These are phyloP conservation scores for Diplodia scrobiculata DNA, from an alignment of 2,329 filamentous ascomycete genomes.

Conservation along the genomic window DNA sequence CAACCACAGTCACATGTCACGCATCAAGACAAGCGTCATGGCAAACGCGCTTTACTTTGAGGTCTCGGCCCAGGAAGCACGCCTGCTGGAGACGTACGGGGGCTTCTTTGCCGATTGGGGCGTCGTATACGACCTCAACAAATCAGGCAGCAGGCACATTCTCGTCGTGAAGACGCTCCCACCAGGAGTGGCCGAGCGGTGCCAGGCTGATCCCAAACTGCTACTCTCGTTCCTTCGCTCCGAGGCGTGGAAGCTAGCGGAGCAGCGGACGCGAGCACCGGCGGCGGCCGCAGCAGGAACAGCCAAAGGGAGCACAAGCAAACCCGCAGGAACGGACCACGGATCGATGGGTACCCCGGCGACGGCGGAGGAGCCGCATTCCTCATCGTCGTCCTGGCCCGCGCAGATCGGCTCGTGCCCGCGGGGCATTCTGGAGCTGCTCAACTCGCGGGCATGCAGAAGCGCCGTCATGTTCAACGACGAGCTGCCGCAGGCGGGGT, in stretches of 20 bases:
- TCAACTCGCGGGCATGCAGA: conserved; percentile 75
- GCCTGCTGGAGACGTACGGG: conserved; percentile 58
- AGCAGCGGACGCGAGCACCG: conserved; percentile 37
- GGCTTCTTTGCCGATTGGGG: conserved; percentile 73
- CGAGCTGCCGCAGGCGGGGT: conserved; percentile 60
- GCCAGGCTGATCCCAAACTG: conserved; percentile 69
- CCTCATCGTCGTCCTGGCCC: conserved; percentile 54
- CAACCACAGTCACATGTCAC: conserved; percentile 39
- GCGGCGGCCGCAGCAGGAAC: conserved; percentile 29
- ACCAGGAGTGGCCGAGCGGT: conserved; percentile 72
- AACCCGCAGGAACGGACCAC: not conserved
- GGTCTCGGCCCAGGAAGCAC: conserved; percentile 62
- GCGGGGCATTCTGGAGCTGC: conserved; percentile 70
- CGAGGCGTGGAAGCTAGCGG: conserved; percentile 69
- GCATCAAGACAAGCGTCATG: conserved; percentile 42
- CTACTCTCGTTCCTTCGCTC: conserved; percentile 72
- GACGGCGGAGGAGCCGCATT: conserved; percentile 16
- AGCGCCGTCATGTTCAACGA: conserved; percentile 90
- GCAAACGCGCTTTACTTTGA: conserved; percentile 64
- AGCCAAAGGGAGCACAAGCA: conserved; percentile 9
- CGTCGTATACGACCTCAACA: conserved; percentile 61
- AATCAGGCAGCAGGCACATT: conserved; percentile 29
- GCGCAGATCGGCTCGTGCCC: conserved; percentile 69
- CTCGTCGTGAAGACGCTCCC: conserved; percentile 65
- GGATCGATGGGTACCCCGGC: conserved; percentile 7